These are phyloP conservation scores for Phaeolepiota aurea DNA, from an alignment of 768 basidiomycete species.

Conservation along the genomic window DNA sequence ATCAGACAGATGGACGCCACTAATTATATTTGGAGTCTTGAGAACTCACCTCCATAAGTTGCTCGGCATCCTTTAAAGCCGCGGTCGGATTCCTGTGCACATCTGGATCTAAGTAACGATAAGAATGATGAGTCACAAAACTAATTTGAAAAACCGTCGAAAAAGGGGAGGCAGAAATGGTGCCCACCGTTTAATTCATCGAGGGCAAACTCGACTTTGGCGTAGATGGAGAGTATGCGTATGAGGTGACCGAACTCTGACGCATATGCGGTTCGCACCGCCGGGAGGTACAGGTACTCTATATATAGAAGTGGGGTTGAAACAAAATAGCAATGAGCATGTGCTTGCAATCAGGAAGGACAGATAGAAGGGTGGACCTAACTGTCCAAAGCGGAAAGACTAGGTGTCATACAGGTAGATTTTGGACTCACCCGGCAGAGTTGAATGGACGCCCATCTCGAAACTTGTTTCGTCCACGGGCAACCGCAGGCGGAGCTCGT, in stretches of 20 bases:
- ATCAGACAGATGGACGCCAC: conserved; percentile 4
- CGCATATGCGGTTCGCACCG: conserved; percentile 49
- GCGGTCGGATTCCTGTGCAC: conserved; percentile 22
- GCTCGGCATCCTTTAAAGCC: conserved; percentile 32
- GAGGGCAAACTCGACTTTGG: conserved; percentile 48
- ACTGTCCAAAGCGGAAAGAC: neutral
- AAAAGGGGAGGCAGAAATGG: conserved; percentile 8
- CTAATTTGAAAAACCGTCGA: neutral
- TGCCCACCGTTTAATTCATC: conserved; percentile 41
- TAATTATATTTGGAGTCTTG: too few species aligned
- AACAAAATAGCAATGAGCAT: neutral
- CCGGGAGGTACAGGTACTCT: conserved; percentile 66
- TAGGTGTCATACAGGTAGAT: conserved; percentile 3
- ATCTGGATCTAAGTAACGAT: conserved; percentile 22
- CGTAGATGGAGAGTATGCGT: conserved; percentile 57
- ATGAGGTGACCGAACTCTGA: conserved; percentile 76
- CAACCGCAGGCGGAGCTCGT: conserved; percentile 51
- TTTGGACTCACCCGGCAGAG: conserved; percentile 35
- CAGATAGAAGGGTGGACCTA: neutral
- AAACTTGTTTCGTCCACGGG: conserved; percentile 81
- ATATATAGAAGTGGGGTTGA: conserved; percentile 10
- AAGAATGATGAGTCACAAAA: neutral
- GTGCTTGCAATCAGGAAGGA: neutral
- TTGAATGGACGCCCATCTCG: conserved; percentile 58
- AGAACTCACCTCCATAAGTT: conserved; percentile 33